Conservation (phyloP, 306 rosid species). For the Cicer judaicum region DNA sequence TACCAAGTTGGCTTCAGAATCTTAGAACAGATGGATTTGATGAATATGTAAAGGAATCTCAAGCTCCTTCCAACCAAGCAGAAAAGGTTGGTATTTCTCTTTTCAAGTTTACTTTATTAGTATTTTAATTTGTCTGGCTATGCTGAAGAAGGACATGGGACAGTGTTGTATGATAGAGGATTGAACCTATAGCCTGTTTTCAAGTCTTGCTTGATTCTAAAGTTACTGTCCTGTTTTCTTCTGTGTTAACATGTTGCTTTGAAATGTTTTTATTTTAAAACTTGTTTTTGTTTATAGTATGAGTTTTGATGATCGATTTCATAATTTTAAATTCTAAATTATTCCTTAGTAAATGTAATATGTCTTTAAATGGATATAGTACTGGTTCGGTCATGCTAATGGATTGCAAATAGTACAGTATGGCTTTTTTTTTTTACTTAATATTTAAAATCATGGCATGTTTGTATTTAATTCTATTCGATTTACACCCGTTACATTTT, state of each 20-base stretch:
- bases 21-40: constrained; percentile 53
- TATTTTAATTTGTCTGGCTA: background rate
- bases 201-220: background rate
- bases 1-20: constrained; percentile 88
- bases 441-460: background rate
- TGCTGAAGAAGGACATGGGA: background rate
- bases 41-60: constrained; percentile 51
- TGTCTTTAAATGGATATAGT: constrained; percentile 14
- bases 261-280: background rate
- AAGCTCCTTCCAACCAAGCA: constrained; percentile 40
- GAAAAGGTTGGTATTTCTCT: constrained; percentile 55
- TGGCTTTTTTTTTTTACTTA: background rate
- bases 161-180: background rate
- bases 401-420: constrained; percentile 1
- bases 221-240: background rate
- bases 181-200: background rate
- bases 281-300: constrained; percentile 10
- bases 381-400: background rate
- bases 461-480: constrained; percentile 11
- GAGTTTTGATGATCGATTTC: constrained; percentile 4
- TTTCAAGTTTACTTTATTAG: constrained; percentile 1
- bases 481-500: background rate
- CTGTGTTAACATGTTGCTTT: background rate
- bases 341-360: background rate
- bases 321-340: background rate